Evolutionary conservation across 2,329 filamentous ascomycete species (phyloP), one percentile per base, ranked within the genome.

Genomic region (Fusarium begoniae): DNA sequence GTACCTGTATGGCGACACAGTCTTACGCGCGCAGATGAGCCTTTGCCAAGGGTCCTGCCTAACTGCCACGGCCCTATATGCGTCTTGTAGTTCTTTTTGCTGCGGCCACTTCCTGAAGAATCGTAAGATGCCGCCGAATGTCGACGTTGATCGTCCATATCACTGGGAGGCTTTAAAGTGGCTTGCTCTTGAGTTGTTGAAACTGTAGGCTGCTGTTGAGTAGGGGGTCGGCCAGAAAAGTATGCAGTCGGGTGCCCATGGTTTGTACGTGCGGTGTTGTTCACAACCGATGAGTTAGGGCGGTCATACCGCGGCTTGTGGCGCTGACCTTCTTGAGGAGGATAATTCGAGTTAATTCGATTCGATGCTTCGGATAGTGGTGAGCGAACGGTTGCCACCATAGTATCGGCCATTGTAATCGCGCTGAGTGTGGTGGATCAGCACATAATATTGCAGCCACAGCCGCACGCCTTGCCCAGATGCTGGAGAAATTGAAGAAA

Each of bases 11-110:
- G 95, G 72, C 94, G 91, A 28, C 96, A 97, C 41, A 96, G 86
- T 62, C 96, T 90, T 22, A 99, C 96, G 35, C 94, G 90, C 20
- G 95, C 96, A 56, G 94, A 97, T 5, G 95, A 95, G 7, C 96
- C 96, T 77, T 94, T 93, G 2, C 96, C 96, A 35, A 99, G 87
- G 2, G 94, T 97, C 81, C 90, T 94, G 12, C 96, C 96, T 8
- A 99, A 85, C 75, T 96, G 91, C 96, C 96, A 99, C 74, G 96
- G 96, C 1, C 96, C 96, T 77, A 99, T 94, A 77, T 94, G 92
- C 17, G 92, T 94, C 83, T 92, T 92, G 72, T 85, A 85, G 32
- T 83, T 84, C 72, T 82, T 82, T 65, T 81, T 83, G 69, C 83
- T 83, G 41, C 82, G 80, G 43, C 81, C 80, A 70, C 82, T 84